Percentiles rank a stretch among this genome's conserved stretches.
These are phyloP conservation scores for Corymbia calophylla DNA, from an alignment of 441 rosid genomes.

Conservation along the genomic window DNA sequence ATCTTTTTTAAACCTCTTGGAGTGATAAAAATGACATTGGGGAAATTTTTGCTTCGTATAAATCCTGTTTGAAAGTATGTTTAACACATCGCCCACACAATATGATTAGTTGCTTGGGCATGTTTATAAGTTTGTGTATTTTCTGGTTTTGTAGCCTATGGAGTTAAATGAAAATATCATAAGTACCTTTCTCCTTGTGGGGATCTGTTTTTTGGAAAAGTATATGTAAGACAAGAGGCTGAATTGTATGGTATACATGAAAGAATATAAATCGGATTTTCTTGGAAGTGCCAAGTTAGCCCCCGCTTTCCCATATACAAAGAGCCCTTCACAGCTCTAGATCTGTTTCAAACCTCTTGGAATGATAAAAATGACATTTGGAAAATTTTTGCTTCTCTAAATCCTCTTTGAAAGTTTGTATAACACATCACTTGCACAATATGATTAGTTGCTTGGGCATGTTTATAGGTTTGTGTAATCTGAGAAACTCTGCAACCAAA, in stretches of 20 bases:
- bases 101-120: not conserved
- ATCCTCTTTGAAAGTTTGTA: not conserved
- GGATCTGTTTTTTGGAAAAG: not conserved
- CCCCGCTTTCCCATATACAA: not conserved
- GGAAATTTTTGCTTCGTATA: not conserved
- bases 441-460: not conserved
- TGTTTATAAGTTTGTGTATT: not conserved
- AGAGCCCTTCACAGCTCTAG: not conserved
- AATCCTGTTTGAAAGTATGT: not conserved
- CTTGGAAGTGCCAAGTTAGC: not conserved
- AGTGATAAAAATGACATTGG: not conserved
- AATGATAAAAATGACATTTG: not conserved
- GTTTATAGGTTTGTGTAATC: not conserved
- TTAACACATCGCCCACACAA: not conserved
- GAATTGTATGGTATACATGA: not conserved
- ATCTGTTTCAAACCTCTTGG: not conserved
- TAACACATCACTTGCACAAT: fast-evolving
- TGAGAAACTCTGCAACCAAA: not conserved
- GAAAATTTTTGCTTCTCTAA: not conserved
- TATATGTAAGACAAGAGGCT: not conserved
- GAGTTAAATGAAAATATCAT: not conserved
- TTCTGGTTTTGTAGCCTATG: not conserved
- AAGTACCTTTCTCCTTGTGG: not conserved
- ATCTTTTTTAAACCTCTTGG: not conserved
- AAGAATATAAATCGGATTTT: not conserved